Base-by-base conservation (phyloP, 371 early-diverging fungal genomes). In the Entomophthora muscae region DNA sequence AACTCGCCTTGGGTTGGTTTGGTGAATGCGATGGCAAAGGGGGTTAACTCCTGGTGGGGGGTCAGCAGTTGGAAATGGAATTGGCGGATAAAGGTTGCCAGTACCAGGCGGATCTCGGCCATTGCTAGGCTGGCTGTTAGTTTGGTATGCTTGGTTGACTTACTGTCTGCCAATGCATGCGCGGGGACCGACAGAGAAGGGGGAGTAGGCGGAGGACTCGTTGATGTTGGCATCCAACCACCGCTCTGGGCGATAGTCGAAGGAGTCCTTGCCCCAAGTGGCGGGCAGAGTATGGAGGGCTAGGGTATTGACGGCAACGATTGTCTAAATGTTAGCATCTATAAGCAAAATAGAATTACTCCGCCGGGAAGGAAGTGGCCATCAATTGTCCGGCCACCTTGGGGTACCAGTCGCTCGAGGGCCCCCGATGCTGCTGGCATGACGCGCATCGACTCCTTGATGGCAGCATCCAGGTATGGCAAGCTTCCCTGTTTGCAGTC, bases 391-490 rank as follows among this genome's bases (percentile, higher is more conserved):
- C 61, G 31, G 3, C 77, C 77, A 0, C 60, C 64, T 21, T 63
- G 24, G 0, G 76, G 73, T 1, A 66, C 64, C 0, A 61, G 56
- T 52, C 77, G 67, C 0, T 67, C 66, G 2, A 75, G 30, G 23
- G 56, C 26, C 1, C 27, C 64, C 32, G 42, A 32, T 24, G 64
- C 32, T 17, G 32, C 54, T 23, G 55, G 55, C 7, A 28, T 54
- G 7, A 63, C 7, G 22, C 64, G 17, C 56, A 63, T 54, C 23
- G 32, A 3, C 57, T 63, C 64, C 32, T 63, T 26, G 22, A 63
- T 23, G 1, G 33, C 64, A 21, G 56, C 64, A 24, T 53, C 57
- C 2, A 63, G 32, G 26, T 63, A 63, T 12, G 55, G 64, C 28
- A 54, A 32, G n/a, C n/a, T n/a, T n/a, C n/a, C n/a, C 22, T 63